These are phyloP conservation scores for Hymenoscyphus scutula DNA, from an alignment of 2,329 filamentous ascomycete species.

Conservation along the genomic window DNA sequence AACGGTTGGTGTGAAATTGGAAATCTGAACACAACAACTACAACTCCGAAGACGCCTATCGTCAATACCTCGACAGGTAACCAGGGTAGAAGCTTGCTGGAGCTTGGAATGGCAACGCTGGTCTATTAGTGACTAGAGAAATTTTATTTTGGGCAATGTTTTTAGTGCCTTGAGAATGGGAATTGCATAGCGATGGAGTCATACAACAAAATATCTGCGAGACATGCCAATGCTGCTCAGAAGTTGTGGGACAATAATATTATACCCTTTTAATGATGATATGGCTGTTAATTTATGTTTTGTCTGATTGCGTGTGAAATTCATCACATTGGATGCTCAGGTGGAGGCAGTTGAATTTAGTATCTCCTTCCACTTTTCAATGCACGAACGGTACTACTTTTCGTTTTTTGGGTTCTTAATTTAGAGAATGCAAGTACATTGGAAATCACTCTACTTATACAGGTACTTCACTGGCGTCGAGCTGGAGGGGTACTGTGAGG, in stretches of 20 bases:
- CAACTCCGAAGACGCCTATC: slow-evolving; percentile 3
- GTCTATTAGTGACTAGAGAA: background rate
- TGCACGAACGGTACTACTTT: too few relatives aligned
- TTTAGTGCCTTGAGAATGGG: background rate
- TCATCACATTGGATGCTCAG: too few relatives aligned
- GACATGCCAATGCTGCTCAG: background rate
- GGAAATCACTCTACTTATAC: too few relatives aligned
- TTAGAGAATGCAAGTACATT: too few relatives aligned
- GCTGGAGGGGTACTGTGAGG: too few relatives aligned
- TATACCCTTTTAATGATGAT: background rate
- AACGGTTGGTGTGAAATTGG: slow-evolving; percentile 63
- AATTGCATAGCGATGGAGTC: slow-evolving; percentile 30
- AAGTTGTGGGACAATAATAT: slow-evolving; percentile 1
- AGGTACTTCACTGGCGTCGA: background rate
- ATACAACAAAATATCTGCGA: slow-evolving; percentile 8
- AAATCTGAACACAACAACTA: slow-evolving; percentile 26
- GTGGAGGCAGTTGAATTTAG: too few relatives aligned
- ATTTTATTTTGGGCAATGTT: background rate
- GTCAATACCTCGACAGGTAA: background rate
- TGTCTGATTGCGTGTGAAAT: too few relatives aligned
- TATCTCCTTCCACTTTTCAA: too few relatives aligned
- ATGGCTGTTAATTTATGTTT: background rate
- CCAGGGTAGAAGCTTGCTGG: background rate
- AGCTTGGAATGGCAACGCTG: background rate
- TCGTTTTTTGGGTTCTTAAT: too few relatives aligned